Conservation (phyloP, 257 asterid genomes). For the Vinca minor region DNA sequence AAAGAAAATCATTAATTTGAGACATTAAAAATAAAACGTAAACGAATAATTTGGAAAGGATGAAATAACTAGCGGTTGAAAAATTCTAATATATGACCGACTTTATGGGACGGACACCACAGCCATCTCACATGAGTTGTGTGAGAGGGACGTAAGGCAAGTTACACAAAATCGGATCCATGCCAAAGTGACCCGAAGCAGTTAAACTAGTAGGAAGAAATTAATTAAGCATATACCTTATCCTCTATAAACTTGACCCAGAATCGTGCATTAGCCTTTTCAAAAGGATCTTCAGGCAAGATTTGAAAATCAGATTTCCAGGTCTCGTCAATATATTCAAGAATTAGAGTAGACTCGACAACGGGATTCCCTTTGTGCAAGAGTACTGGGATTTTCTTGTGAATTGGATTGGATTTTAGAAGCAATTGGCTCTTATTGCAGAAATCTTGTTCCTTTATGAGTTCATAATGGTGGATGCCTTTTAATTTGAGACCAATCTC, state of each 20-base stretch:
- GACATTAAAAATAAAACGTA: too few relatives aligned
- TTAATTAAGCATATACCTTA: slow-evolving; percentile 32
- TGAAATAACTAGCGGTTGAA: too few relatives aligned
- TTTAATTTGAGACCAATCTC: slow-evolving; percentile 35
- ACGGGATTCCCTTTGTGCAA: slow-evolving; percentile 43
- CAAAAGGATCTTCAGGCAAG: slow-evolving; percentile 34
- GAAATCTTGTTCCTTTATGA: slow-evolving; percentile 25
- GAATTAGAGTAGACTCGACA: slow-evolving; percentile 33
- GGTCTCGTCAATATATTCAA: slow-evolving; percentile 46
- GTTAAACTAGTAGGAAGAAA: not conserved
- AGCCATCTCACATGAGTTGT: too few relatives aligned
- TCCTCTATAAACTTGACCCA: slow-evolving; percentile 45
- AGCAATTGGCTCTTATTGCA: slow-evolving; percentile 29
- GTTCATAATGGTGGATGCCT: slow-evolving; percentile 41
- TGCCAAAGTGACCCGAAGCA: too few relatives aligned
- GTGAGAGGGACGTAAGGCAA: too few relatives aligned
- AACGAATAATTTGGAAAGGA: too few relatives aligned
- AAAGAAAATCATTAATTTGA: too few relatives aligned
- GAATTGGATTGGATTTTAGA: slow-evolving; percentile 38
- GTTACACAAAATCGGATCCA: too few relatives aligned
- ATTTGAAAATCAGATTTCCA: slow-evolving; percentile 29
- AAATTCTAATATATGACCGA: too few relatives aligned
- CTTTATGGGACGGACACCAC: too few relatives aligned
- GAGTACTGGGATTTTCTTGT: slow-evolving; percentile 35
- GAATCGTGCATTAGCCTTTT: slow-evolving; percentile 39